phyloP scores from a whole-genome alignment of 768 basidiomycete species.

The Russula lepida region DNA sequence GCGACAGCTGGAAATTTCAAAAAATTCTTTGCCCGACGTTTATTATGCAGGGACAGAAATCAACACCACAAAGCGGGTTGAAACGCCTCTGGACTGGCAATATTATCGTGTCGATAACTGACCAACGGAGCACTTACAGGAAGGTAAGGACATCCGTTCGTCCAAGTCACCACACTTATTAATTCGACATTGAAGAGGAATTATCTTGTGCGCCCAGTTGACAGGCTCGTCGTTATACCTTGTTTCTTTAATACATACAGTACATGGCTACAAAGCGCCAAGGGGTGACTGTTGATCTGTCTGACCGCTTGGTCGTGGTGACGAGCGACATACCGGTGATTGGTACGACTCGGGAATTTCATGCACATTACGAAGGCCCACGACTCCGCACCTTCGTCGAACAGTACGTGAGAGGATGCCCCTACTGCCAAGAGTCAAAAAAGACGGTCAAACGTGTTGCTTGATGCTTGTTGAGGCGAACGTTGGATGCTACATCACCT shows the following conservation, averaged over 20 bases:
- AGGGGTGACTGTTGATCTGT: neutral
- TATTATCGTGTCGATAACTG: neutral
- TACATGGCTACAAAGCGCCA: neutral
- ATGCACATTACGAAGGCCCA: neutral
- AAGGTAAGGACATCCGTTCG: neutral
- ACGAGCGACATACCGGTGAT: neutral
- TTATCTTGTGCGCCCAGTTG: neutral
- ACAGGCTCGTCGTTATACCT: neutral
- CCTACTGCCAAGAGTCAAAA: too few relatives aligned
- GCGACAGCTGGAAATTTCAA: neutral
- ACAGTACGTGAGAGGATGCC: too few relatives aligned
- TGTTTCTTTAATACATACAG: too few relatives aligned
- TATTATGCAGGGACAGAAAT: neutral
- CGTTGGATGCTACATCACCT: too few relatives aligned
- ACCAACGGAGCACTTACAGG: neutral
- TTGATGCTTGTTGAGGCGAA: too few relatives aligned
- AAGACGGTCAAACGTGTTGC: too few relatives aligned
- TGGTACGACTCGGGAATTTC: neutral
- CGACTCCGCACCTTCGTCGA: too few relatives aligned
- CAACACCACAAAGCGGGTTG: neutral
- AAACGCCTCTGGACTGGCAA: neutral
- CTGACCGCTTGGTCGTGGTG: neutral
- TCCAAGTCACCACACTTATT: neutral
- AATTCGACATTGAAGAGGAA: neutral
- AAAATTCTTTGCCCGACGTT: neutral